Conservation (phyloP, 2,329 filamentous ascomycete species). For the Colletotrichum tropicicola region DNA sequence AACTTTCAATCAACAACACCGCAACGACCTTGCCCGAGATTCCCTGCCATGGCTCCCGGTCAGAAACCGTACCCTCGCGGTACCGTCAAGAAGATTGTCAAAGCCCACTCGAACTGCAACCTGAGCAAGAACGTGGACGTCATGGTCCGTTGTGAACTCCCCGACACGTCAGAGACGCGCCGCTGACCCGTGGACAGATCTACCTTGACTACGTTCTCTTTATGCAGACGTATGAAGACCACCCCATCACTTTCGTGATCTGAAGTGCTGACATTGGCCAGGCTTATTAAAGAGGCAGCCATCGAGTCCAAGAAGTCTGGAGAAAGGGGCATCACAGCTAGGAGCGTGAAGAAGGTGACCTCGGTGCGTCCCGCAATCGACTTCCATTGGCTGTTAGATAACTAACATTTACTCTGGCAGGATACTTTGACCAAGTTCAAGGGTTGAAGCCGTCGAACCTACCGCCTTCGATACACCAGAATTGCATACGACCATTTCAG, state of each 20-base stretch:
- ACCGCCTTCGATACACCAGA: not conserved
- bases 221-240: constrained; percentile 66
- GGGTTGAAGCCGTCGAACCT: constrained; percentile 44
- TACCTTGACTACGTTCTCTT: constrained; percentile 88
- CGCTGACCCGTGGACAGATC: constrained; percentile 62
- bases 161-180: constrained; percentile 36
- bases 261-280: constrained; percentile 1
- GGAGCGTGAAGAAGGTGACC: constrained; percentile 80
- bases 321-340: constrained; percentile 78
- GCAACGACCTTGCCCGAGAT: not conserved
- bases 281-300: constrained; percentile 78
- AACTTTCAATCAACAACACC: not conserved
- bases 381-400: not conserved
- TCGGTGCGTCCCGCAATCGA: constrained; percentile 66
- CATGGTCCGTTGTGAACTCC: constrained; percentile 63
- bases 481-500: not conserved
- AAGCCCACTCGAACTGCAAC: constrained; percentile 83
- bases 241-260: not conserved
- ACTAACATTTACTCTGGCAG: constrained; percentile 45
- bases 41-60: constrained; percentile 61
- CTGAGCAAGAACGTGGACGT: constrained; percentile 89
- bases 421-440: constrained; percentile 75
- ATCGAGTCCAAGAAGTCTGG: constrained; percentile 80
- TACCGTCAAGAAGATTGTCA: constrained; percentile 88
- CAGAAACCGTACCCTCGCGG: constrained; percentile 85